Percentiles rank a stretch among this genome's conserved stretches.
These are phyloP conservation scores for Pseudodiploospora longispora DNA, from an alignment of 2,329 filamentous ascomycete species.

Conservation along the genomic window DNA sequence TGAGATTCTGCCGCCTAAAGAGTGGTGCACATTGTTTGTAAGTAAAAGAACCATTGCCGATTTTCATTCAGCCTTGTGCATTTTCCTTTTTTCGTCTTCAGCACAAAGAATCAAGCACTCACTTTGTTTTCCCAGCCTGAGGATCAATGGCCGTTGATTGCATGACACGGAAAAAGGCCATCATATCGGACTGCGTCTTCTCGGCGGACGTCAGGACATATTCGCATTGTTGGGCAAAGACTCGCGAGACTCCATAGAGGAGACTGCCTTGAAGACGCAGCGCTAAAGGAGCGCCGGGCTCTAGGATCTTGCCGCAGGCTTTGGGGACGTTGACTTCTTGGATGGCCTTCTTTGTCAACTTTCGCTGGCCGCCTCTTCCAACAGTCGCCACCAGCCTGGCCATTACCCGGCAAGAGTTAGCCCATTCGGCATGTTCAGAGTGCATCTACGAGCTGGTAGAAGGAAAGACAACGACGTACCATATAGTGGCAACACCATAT, in stretches of 20 bases:
- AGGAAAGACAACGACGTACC: constrained; percentile 46
- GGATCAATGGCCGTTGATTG: constrained; percentile 54
- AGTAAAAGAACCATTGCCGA: neutral
- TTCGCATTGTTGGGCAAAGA: constrained; percentile 78
- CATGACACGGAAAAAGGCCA: constrained; percentile 53
- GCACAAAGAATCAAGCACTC: constrained; percentile 18
- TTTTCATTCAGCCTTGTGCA: neutral
- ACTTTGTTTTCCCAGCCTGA: constrained; percentile 66
- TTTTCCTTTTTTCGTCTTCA: constrained; percentile 6
- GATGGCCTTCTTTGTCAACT: constrained; percentile 77
- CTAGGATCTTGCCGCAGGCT: constrained; percentile 81
- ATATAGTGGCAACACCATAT: constrained; percentile 91
- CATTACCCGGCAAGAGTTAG: too few species aligned
- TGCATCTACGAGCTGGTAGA: too few species aligned
- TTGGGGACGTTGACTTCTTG: constrained; percentile 78
- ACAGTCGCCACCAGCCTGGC: constrained; percentile 84
- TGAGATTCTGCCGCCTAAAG: constrained; percentile 64
- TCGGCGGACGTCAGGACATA: constrained; percentile 80
- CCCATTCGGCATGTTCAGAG: too few species aligned
- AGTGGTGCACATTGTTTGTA: too few species aligned
- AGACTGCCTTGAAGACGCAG: constrained; percentile 83
- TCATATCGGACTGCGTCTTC: constrained; percentile 65
- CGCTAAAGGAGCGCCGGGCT: constrained; percentile 76
- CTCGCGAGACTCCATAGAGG: constrained; percentile 75
- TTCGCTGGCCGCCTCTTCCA: constrained; percentile 63